Base-by-base conservation (phyloP, 495 filamentous ascomycete genomes). In the Penicillium paradoxum region DNA sequence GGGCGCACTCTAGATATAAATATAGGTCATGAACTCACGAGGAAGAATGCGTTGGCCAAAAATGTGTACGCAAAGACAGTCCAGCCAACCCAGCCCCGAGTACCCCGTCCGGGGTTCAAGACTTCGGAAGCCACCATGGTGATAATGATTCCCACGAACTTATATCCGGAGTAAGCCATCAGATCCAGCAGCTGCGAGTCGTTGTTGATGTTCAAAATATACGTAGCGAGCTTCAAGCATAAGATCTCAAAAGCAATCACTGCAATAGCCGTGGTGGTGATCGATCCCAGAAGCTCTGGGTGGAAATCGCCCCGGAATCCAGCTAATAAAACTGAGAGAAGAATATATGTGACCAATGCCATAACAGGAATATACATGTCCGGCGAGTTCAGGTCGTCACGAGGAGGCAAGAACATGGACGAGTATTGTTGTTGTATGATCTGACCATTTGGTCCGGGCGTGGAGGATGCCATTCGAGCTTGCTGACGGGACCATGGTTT, bases 341-440 rank as follows among this genome's bases (percentile, higher is more conserved):
- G 87, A 59, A 97, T 93, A 73, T 99, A 99, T 18, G 95, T 99
- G 40, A 97, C 89, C 45, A 99, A 75, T 4, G 93, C 91, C 79
- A 78, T 78, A 40, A 78, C 73, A 25, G 93, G 93, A 58, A 99
- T 97, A 78, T 99, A 99, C 89, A 97, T 96, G 73, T 99, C 93
- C 5, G 95, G 93, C 42, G 89, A 91, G 70, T 99, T 99, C 67
- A 97, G 78, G 66, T 99, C 93, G 65, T 97, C 92, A 43, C 92
- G 81, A n/a, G 93, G 93, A 9, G 93, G 91, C 7, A 97, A 79
- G 71, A 90, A 97, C 80, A 88, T 88, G 38, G 85, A 87, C 47
- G 91, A 87, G 58, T 79, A 79, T 58, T 80, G 76, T 48, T 78
- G 73, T 51, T 76, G 73, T 18, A 61, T 58, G 13, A 79, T 72